A percentile compares a stretch with the other conserved stretches of the same genome.
These are phyloP conservation scores for Helotiales sp. DNA, from an alignment of 2,329 filamentous ascomycete genomes.

Conservation along the genomic window DNA sequence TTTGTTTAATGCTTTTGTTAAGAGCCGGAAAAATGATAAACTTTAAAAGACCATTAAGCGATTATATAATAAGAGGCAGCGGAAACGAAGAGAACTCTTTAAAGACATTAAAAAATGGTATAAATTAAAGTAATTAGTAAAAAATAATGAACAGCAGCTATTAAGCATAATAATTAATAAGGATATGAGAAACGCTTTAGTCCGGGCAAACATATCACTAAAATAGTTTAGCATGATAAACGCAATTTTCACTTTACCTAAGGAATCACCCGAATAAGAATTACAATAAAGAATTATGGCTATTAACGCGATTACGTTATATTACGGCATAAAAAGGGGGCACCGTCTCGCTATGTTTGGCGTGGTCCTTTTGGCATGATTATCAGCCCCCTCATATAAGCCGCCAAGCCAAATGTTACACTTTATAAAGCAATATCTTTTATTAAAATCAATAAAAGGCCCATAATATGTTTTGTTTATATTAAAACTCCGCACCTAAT, in stretches of 20 bases:
- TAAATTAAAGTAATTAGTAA: neutral
- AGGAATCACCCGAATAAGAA: neutral
- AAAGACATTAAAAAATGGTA: neutral
- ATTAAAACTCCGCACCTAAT: neutral
- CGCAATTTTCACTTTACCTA: neutral
- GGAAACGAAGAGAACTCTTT: neutral
- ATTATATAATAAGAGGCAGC: neutral
- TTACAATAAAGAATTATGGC: neutral
- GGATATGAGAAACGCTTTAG: neutral
- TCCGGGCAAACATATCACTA: neutral
- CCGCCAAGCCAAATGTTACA: neutral
- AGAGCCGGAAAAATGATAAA: neutral
- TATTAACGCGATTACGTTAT: neutral
- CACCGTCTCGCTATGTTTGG: no score
- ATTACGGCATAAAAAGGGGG: no score
- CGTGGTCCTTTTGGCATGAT: no score
- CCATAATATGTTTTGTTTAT: no score
- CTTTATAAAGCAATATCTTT: neutral
- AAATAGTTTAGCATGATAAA: neutral
- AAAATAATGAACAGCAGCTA: neutral
- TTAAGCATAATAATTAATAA: no score
- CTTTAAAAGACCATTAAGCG: neutral
- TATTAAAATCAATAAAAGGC: neutral
- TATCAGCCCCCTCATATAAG: no score
- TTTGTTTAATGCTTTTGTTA: neutral